phyloP scores from a whole-genome alignment of 805 yeast genomes.

The Hyphopichia homilentoma region DNA sequence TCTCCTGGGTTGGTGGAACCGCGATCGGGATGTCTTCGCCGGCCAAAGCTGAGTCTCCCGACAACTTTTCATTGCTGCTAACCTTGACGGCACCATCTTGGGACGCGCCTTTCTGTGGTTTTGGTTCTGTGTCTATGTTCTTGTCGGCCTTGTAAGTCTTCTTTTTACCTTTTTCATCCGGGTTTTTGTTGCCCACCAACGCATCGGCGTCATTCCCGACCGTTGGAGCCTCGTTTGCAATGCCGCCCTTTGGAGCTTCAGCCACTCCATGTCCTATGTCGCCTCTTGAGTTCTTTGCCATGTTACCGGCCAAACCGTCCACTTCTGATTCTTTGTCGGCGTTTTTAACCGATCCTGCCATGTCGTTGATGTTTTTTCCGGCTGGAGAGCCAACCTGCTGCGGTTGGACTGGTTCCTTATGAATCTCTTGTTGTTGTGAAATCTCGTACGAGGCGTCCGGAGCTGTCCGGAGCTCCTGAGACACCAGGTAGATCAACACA shows the following conservation, averaged over 20 bases:
- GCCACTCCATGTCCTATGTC: slow-evolving; percentile 35
- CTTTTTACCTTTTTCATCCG: slow-evolving; percentile 4
- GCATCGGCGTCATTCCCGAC: slow-evolving; percentile 39
- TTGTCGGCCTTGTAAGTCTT: slow-evolving; percentile 2
- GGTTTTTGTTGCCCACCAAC: slow-evolving; percentile 16
- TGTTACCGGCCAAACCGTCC: slow-evolving; percentile 34
- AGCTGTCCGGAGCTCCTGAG: slow-evolving; percentile 30
- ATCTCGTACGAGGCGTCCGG: slow-evolving; percentile 28
- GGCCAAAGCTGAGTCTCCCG: too few relatives aligned
- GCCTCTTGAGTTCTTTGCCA: slow-evolving; percentile 37
- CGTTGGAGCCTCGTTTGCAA: slow-evolving; percentile 42
- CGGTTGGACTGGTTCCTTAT: slow-evolving; percentile 1
- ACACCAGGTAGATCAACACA: slow-evolving; percentile 30
- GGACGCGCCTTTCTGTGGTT: not conserved
- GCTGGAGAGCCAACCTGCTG: not conserved
- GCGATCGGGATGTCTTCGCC: too few relatives aligned
- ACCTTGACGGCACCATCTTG: too few relatives aligned
- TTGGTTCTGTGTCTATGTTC: slow-evolving; percentile 3
- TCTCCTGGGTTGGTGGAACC: too few relatives aligned
- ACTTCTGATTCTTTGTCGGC: slow-evolving; percentile 33
- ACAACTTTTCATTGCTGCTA: too few relatives aligned
- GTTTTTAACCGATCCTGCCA: slow-evolving; percentile 21
- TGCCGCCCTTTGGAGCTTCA: slow-evolving; percentile 46
- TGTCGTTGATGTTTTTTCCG: slow-evolving; percentile 17
- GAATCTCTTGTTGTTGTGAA: slow-evolving; percentile 1